These are phyloP conservation scores for Exsudoporus floridanus DNA, from an alignment of 1,284 basidiomycete genomes.

Conservation along the genomic window DNA sequence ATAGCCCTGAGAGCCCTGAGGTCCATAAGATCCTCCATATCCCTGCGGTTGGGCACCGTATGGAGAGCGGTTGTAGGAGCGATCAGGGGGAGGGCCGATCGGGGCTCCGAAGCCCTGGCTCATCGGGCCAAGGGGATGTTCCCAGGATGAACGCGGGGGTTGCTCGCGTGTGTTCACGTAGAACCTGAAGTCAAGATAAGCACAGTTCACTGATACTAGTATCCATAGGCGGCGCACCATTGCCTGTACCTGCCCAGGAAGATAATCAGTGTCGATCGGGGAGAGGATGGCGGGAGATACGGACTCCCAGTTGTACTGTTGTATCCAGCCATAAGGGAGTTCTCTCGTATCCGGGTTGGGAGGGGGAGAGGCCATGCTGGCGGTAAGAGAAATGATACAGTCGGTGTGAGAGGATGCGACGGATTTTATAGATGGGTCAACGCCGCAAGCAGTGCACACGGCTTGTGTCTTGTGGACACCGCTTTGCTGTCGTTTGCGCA, in stretches of 20 bases:
- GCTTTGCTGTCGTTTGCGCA: slow-evolving; percentile 38
- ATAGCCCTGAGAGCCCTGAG: slow-evolving; percentile 31
- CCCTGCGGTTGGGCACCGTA: slow-evolving; percentile 26
- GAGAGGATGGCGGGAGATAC: slow-evolving; percentile 31
- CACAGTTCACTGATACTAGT: neutral
- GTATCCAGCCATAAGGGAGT: slow-evolving; percentile 67
- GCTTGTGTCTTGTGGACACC: slow-evolving; percentile 31
- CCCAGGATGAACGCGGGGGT: slow-evolving; percentile 66
- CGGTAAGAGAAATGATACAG: slow-evolving; percentile 4
- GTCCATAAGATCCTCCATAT: slow-evolving; percentile 29
- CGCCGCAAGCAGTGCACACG: slow-evolving; percentile 21
- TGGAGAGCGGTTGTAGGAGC: slow-evolving; percentile 32
- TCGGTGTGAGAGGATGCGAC: slow-evolving; percentile 10
- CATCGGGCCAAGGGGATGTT: slow-evolving; percentile 56
- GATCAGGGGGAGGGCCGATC: slow-evolving; percentile 28
- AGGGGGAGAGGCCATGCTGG: slow-evolving; percentile 47
- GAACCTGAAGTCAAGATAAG: slow-evolving; percentile 48
- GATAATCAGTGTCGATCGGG: slow-evolving; percentile 22
- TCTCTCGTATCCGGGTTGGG: slow-evolving; percentile 61
- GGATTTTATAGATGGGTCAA: slow-evolving; percentile 30
- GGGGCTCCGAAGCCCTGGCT: slow-evolving; percentile 46
- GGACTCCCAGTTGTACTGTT: slow-evolving; percentile 67
- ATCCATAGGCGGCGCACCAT: slow-evolving; percentile 47
- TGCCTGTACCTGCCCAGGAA: slow-evolving; percentile 53
- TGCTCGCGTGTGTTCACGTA: slow-evolving; percentile 63